These are phyloP conservation scores for Datisca glomerata DNA, from an alignment of 306 rosid species.

Conservation along the genomic window DNA sequence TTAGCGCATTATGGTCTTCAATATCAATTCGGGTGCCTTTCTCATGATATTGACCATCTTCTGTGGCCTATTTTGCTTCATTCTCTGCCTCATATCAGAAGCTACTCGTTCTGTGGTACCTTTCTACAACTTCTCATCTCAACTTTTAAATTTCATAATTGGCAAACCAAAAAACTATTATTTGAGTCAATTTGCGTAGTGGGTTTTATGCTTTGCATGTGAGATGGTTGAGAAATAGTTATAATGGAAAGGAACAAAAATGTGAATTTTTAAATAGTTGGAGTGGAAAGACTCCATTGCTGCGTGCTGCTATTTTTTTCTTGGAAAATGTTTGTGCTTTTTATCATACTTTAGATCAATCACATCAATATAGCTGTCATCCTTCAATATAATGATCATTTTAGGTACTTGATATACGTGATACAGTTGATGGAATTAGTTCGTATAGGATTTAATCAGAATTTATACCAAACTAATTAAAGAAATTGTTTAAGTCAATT, in stretches of 20 bases:
- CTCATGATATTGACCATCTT: conserved; percentile 51
- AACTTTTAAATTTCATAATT: too few species aligned
- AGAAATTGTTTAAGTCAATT: too few species aligned
- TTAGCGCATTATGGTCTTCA: too few species aligned
- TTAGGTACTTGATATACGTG: too few species aligned
- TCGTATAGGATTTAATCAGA: too few species aligned
- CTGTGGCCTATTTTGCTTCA: conserved; percentile 62
- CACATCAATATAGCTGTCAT: too few species aligned
- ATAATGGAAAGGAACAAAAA: conserved; percentile 22
- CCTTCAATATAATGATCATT: too few species aligned
- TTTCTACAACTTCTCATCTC: not conserved
- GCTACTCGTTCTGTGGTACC: conserved; percentile 83
- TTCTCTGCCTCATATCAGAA: conserved; percentile 79
- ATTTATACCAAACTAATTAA: too few species aligned
- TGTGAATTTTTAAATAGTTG: conserved; percentile 60
- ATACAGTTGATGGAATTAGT: too few species aligned
- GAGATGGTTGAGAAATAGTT: conserved; percentile 29
- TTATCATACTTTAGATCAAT: too few species aligned
- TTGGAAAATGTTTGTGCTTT: too few species aligned
- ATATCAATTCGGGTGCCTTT: conserved; percentile 56
- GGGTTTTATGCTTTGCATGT: conserved; percentile 24
- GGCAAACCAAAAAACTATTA: too few species aligned
- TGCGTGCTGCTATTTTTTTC: conserved; percentile 50
- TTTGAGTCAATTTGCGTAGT: not conserved
- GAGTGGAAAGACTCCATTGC: conserved; percentile 65